Conservation (phyloP, 768 basidiomycete genomes). For the Amyloporia xantha region DNA sequence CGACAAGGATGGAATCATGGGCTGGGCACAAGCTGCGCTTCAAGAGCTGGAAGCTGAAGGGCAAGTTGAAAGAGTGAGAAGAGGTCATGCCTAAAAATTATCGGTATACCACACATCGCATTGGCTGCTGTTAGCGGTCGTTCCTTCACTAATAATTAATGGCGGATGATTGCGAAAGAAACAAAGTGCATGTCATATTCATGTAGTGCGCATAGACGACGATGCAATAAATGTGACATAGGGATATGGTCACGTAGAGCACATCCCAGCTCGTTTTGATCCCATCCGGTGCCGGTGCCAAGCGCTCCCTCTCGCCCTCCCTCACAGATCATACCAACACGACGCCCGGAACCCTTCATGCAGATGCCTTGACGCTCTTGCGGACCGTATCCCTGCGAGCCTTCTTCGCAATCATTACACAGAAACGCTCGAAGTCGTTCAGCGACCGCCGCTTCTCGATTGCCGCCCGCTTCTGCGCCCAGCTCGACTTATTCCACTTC, state of each 20-base stretch:
- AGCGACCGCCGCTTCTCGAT: slow-evolving; percentile 65
- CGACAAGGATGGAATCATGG: slow-evolving; percentile 48
- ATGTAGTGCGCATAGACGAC: slow-evolving; percentile 17
- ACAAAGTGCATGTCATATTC: slow-evolving; percentile 16
- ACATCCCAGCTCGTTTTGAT: slow-evolving; percentile 11
- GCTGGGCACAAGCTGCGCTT: slow-evolving; percentile 48
- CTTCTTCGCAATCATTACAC: slow-evolving; percentile 87
- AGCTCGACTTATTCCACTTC: slow-evolving; percentile 85
- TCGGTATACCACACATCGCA: neutral
- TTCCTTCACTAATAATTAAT: too few species aligned
- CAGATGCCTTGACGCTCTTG: slow-evolving; percentile 54
- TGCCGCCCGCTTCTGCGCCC: slow-evolving; percentile 84
- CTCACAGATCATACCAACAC: slow-evolving; percentile 1
- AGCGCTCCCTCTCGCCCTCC: neutral
- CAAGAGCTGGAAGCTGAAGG: slow-evolving; percentile 55
- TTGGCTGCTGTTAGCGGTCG: too few species aligned
- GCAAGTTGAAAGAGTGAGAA: slow-evolving; percentile 38
- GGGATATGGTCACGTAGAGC: neutral
- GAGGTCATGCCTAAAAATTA: slow-evolving; percentile 15
- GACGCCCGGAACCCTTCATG: slow-evolving; percentile 2
- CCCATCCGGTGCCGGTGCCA: neutral
- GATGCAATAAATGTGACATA: slow-evolving; percentile 13
- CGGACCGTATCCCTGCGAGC: slow-evolving; percentile 70
- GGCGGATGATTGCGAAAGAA: neutral
- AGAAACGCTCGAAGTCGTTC: slow-evolving; percentile 90